phyloP scores from a whole-genome alignment of 2,329 filamentous ascomycete species.

The Parasarocladium wereldwijsianum region DNA sequence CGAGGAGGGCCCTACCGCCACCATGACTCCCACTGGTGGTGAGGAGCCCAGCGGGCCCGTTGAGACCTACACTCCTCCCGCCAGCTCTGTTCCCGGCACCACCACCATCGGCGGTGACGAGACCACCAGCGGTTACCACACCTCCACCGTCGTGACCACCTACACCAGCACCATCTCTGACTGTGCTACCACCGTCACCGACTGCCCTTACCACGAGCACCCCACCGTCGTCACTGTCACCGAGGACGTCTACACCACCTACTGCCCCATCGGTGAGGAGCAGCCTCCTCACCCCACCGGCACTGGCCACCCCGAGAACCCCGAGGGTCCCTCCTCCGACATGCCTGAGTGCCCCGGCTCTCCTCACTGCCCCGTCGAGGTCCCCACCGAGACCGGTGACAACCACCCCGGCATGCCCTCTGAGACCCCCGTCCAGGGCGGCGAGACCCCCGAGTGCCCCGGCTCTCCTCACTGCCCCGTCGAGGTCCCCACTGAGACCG shows the following conservation, averaged over 20 bases:
- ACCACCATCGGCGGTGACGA: slow-evolving; percentile 5
- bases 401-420: not conserved
- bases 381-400: not conserved
- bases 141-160: slow-evolving; percentile 35
- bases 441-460: not conserved
- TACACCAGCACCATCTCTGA: slow-evolving; percentile 12
- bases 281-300: not conserved
- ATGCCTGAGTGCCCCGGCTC: not conserved
- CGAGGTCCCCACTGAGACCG: not conserved
- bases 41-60: slow-evolving; percentile 3
- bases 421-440: not conserved
- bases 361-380: not conserved
- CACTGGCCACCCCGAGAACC: not conserved
- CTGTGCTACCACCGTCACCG: slow-evolving; percentile 6
- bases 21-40: not conserved
- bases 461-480: not conserved
- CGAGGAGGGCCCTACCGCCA: too few relatives aligned
- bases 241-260: slow-evolving; percentile 17
- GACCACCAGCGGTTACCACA: slow-evolving; percentile 5
- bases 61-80: slow-evolving; percentile 3
- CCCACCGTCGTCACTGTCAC: slow-evolving; percentile 8
- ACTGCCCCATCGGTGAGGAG: slow-evolving; percentile 16
- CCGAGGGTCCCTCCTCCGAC: not conserved
- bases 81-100: slow-evolving; percentile 6
- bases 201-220: slow-evolving; percentile 2